Conservation (phyloP, 2,329 filamentous ascomycete species). For the Colletotrichum plurivorum region DNA sequence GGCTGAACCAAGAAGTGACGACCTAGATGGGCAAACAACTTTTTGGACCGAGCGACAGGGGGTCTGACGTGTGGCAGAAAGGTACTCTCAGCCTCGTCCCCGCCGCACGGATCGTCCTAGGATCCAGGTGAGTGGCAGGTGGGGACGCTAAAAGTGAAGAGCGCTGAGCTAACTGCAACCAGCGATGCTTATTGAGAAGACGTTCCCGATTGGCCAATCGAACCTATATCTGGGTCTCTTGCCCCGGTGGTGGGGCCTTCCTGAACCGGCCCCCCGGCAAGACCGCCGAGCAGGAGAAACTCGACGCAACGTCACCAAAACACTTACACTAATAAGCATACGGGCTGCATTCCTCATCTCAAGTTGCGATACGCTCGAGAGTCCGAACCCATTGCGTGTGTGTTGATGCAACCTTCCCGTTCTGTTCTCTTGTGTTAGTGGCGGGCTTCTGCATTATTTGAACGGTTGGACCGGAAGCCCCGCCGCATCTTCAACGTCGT, state of each 20-base stretch:
- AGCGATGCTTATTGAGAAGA: not conserved
- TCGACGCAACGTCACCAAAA: constrained; percentile 20
- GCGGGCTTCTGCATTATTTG: not conserved
- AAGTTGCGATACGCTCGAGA: constrained; percentile 4
- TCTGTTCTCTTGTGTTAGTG: not conserved
- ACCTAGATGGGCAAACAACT: not conserved
- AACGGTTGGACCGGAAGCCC: constrained; percentile 7
- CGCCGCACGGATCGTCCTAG: constrained; percentile 6
- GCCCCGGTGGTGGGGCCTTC: constrained; percentile 1
- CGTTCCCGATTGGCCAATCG: constrained; percentile 34
- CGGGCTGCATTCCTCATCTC: constrained; percentile 11
- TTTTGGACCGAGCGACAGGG: constrained; percentile 29
- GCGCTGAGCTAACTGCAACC: not conserved
- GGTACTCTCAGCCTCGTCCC: constrained; percentile 28
- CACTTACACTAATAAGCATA: not conserved
- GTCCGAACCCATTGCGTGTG: not conserved
- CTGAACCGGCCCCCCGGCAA: constrained; percentile 13
- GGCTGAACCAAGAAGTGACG: constrained; percentile 24
- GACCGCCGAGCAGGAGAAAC: constrained; percentile 8
- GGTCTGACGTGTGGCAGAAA: constrained; percentile 21
- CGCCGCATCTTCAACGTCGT: constrained; percentile 6
- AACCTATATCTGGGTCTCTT: not conserved
- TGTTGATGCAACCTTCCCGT: not conserved
- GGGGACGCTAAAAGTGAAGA: constrained; percentile 24
- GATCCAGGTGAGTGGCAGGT: not conserved